Base-by-base conservation (phyloP, 352 stramenopile genomes). In the Globisporangium nodosum region DNA sequence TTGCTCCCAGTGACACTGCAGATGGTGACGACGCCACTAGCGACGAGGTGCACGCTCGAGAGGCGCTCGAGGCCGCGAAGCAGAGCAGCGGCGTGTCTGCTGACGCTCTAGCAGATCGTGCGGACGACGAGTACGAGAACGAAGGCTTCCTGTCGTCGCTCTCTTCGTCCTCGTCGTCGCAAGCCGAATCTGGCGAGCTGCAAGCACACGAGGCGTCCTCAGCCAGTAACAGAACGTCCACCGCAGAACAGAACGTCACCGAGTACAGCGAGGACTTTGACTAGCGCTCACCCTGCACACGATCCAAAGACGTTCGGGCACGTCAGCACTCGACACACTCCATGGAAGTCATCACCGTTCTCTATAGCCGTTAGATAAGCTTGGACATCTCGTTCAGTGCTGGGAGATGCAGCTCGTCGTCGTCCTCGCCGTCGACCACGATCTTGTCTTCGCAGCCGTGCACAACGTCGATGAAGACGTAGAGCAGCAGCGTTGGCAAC, bases 211-310 rank as follows among this genome's bases (percentile, higher is more conserved):
- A 43, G 33, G 9, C 33, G 1, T 43, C 12, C 9, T 43, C 37
- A 43, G 37, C 37, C 37, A 43, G 37, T 12, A 43, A 18, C 37
- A 2, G 18, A 31, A 16, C 15, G 55, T 27, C 27, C 11, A 3
- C 20, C 20, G n/a, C 24, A 24, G 27, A 50, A 5, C 27, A 39
- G 4, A 6, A 64, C 43, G 30, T 6, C 11, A 50, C 68, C 31
- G 69, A 78, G 31, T 87, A 88, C 56, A 87, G 80, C 48, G 74
- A 81, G 46, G 77, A 88, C 48, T 90, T 90, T 55, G 78, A 79
- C 16, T 61, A 78, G 31, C 54, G 13, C 13, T 13, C 33, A 9
- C 3, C 33, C 33, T 12, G 33, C 31, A 11, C 31, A 27, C 24
- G 24, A 27, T 27, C 8, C 31, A 35, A 46, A 55, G n/a, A 53